These are phyloP conservation scores for Tetracladium marchalianum DNA, from an alignment of 495 filamentous ascomycete genomes.

Conservation along the genomic window DNA sequence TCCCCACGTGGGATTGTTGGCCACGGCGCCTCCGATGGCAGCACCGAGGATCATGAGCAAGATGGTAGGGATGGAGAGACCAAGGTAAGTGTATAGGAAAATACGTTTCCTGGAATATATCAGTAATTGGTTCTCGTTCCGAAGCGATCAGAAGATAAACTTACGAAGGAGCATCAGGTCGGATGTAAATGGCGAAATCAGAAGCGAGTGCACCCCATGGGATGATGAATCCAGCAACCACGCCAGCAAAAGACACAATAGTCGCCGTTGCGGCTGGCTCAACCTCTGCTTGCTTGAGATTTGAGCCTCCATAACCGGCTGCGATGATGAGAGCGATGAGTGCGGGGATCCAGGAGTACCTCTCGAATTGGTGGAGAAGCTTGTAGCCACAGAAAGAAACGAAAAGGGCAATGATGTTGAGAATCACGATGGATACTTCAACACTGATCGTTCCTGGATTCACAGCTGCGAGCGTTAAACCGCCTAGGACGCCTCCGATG, in stretches of 20 bases:
- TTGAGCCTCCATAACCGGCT: conserved; percentile 34
- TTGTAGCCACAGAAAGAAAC: conserved; percentile 50
- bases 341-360: conserved; percentile 46
- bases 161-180: conserved; percentile 33
- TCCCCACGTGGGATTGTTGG: conserved; percentile 31
- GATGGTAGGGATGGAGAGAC: conserved; percentile 33
- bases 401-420: conserved; percentile 35
- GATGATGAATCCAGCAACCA: conserved; percentile 36
- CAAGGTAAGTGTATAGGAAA: conserved; percentile 34
- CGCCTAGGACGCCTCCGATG: conserved; percentile 34
- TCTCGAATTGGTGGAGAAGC: conserved; percentile 46
- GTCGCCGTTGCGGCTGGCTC: conserved; percentile 25
- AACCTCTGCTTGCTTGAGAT: conserved; percentile 29
- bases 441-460: conserved; percentile 34
- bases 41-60: conserved; percentile 36
- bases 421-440: conserved; percentile 37
- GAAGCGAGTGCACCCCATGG: conserved; percentile 34
- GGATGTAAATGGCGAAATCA: conserved; percentile 39
- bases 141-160: conserved; percentile 4
- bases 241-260: conserved; percentile 35
- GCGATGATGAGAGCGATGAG: conserved; percentile 38
- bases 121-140: not conserved
- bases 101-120: conserved; percentile 24
- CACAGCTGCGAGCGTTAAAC: conserved; percentile 40
- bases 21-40: conserved; percentile 38